phyloP scores from a whole-genome alignment of 148 eudicot genomes.

The Polygonum maritimum region DNA sequence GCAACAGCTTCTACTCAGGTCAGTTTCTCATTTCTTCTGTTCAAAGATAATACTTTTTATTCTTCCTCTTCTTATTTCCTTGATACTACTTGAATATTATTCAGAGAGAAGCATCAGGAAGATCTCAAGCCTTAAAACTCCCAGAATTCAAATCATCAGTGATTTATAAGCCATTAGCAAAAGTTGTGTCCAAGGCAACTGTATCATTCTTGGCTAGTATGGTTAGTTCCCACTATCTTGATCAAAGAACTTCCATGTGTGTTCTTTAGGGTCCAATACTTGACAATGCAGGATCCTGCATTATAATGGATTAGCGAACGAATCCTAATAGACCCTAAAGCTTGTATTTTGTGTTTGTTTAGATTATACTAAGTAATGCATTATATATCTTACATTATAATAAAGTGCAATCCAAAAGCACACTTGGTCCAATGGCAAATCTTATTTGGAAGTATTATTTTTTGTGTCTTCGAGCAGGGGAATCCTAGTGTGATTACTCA shows the following conservation, averaged over 20 bases:
- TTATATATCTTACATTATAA: no score
- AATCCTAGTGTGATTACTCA: conserved; percentile 19
- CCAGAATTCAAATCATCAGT: conserved; percentile 15
- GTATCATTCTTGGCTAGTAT: conserved; percentile 50
- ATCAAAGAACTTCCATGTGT: not conserved
- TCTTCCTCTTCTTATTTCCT: not conserved
- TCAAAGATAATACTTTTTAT: not conserved
- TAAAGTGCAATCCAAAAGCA: no score
- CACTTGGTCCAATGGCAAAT: not conserved
- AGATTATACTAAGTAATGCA: no score
- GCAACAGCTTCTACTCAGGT: not conserved
- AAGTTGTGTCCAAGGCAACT: conserved; percentile 54
- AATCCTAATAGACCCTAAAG: no score
- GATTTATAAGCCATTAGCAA: conserved; percentile 72
- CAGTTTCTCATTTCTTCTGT: not conserved
- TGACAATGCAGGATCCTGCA: no score
- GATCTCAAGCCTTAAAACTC: not conserved
- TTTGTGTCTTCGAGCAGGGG: conserved; percentile 29
- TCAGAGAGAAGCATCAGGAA: not conserved
- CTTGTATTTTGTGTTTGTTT: no score
- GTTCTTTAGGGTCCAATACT: not conserved
- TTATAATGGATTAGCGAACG: no score
- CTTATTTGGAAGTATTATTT: not conserved
- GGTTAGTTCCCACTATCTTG: conserved; percentile 19
- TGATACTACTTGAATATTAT: not conserved